These are phyloP conservation scores for Xylariaceae sp. DNA, from an alignment of 2,329 filamentous ascomycete genomes.

Conservation along the genomic window DNA sequence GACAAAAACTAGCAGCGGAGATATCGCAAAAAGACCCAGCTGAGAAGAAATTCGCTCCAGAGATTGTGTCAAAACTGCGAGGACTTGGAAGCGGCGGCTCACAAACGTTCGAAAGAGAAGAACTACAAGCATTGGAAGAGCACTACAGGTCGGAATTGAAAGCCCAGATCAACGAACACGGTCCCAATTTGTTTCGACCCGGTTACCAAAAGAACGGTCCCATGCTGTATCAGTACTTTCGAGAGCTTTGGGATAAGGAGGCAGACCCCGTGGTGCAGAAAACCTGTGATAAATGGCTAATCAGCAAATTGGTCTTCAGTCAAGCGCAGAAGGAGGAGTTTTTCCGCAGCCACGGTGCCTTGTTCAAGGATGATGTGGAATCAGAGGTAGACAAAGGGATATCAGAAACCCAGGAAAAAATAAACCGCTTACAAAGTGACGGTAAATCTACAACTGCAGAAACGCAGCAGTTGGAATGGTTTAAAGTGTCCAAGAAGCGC, in stretches of 20 bases:
- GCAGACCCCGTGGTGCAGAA: conserved; percentile 31
- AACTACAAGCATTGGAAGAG: not conserved
- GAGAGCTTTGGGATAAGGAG: conserved; percentile 22
- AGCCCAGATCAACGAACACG: not conserved
- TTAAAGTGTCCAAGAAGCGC: too few species aligned
- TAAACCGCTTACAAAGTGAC: too few species aligned
- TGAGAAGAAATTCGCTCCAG: conserved; percentile 40
- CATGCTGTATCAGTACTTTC: conserved; percentile 31
- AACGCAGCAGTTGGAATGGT: too few species aligned
- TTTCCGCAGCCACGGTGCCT: not conserved
- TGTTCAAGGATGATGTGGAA: too few species aligned
- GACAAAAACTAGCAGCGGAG: too few species aligned
- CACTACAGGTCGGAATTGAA: not conserved
- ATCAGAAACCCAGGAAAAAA: too few species aligned
- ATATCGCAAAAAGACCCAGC: too few species aligned
- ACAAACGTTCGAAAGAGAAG: not conserved
- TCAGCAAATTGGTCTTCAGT: conserved; percentile 60
- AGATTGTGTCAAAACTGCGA: not conserved
- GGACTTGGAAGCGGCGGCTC: not conserved
- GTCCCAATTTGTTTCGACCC: too few species aligned
- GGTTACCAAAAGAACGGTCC: conserved; percentile 10
- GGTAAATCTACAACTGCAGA: too few species aligned
- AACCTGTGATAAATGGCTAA: conserved; percentile 50
- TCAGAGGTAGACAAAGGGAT: too few species aligned
- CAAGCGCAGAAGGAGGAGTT: conserved; percentile 52